phyloP scores from a whole-genome alignment of 331 rosid genomes.

The Erythrophleum ivorense region DNA sequence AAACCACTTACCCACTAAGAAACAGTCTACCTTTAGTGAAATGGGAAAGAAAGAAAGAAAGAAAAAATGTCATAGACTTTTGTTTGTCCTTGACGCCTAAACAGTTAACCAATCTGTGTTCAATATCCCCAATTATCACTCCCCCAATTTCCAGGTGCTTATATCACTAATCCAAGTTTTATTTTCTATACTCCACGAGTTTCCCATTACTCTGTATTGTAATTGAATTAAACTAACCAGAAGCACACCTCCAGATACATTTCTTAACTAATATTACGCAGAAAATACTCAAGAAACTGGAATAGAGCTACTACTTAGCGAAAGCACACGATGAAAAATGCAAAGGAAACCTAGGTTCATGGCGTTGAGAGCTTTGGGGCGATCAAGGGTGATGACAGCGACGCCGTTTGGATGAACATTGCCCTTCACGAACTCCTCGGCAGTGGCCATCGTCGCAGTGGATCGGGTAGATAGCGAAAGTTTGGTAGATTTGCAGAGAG shows the following conservation, averaged over 20 bases:
- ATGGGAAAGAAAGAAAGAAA: neutral
- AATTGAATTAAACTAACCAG: slow-evolving; percentile 25
- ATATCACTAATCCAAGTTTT: slow-evolving; percentile 5
- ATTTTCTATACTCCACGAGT: slow-evolving; percentile 24
- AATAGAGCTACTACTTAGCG: neutral
- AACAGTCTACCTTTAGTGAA: neutral
- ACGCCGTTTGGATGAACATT: slow-evolving; percentile 80
- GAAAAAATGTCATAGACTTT: neutral
- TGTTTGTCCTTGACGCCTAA: neutral
- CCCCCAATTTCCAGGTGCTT: slow-evolving; percentile 1
- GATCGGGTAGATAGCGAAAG: neutral
- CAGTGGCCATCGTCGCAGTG: slow-evolving; percentile 51
- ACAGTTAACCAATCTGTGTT: slow-evolving; percentile 12
- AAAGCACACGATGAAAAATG: neutral
- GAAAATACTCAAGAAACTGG: neutral
- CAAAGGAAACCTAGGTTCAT: slow-evolving; percentile 75
- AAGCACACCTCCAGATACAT: slow-evolving; percentile 1
- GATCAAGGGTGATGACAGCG: slow-evolving; percentile 92
- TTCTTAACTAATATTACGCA: slow-evolving; percentile 2
- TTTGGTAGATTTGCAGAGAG: slow-evolving; percentile 11
- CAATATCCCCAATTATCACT: slow-evolving; percentile 15
- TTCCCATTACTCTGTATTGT: slow-evolving; percentile 4
- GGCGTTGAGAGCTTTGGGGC: slow-evolving; percentile 98
- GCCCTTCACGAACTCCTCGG: slow-evolving; percentile 83
- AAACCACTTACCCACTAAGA: neutral